Evolutionary conservation across 2,329 filamentous ascomycete genomes (phyloP).

Genomic region (Graphium sp.): DNA sequence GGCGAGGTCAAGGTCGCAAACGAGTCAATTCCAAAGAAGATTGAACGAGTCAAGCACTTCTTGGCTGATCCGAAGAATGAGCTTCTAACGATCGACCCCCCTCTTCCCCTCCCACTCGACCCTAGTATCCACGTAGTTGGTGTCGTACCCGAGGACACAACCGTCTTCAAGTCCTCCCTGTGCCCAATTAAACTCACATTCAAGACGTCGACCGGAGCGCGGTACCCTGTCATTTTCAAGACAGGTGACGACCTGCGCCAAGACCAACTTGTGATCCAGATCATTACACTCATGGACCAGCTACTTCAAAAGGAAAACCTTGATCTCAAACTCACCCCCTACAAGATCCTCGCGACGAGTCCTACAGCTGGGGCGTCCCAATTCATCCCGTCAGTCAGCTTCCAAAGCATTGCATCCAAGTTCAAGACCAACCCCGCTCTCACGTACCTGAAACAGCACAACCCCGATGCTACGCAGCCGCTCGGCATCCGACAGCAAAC

Average conservation of each 20-base stretch:
- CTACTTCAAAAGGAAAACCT: constrained; percentile 90
- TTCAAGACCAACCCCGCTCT: constrained; percentile 61
- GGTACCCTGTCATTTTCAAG: constrained; percentile 93
- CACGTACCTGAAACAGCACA: constrained; percentile 74
- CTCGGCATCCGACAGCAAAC: constrained; percentile 81
- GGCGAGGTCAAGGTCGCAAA: constrained; percentile 72
- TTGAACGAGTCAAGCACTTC: constrained; percentile 69
- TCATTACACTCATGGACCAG: constrained; percentile 95
- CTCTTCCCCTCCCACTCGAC: constrained; percentile 76
- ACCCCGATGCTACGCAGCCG: constrained; percentile 67
- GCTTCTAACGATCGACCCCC: constrained; percentile 64
- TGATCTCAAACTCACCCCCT: constrained; percentile 86
- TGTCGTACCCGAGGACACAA: constrained; percentile 67
- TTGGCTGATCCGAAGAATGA: constrained; percentile 85
- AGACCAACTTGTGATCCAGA: constrained; percentile 91
- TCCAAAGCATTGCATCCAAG: constrained; percentile 70
- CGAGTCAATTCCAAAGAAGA: constrained; percentile 63
- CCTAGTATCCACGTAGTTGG: constrained; percentile 66
- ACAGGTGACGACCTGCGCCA: constrained; percentile 91
- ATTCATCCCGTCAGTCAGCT: constrained; percentile 73
- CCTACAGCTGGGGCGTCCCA: constrained; percentile 82
- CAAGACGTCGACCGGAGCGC: constrained; percentile 58
- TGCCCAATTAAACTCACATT: constrained; percentile 86
- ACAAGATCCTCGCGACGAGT: constrained; percentile 89
- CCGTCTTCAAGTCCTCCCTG: constrained; percentile 89